Evolutionary conservation across 441 rosid genomes (phyloP).

Genomic region (Metrosideros polymorpha): DNA sequence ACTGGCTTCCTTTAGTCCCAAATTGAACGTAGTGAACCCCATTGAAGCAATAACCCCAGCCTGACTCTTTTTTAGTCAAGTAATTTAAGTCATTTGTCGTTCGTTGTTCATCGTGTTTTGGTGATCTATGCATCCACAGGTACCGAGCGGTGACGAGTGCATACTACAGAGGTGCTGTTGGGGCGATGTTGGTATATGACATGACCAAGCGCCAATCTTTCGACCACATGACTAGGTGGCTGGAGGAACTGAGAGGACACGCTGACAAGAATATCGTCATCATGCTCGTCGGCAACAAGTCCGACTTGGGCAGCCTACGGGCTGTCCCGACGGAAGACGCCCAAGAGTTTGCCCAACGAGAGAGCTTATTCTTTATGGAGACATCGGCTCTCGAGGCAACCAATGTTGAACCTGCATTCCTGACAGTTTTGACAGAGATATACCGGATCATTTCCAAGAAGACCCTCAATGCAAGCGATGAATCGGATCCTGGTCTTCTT

Average conservation of each 20-base stretch:
- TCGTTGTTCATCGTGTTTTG: background rate
- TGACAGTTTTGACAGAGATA: conserved; percentile 55
- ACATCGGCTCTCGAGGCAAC: conserved; percentile 51
- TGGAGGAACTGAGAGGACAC: conserved; percentile 51
- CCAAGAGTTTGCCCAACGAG: conserved; percentile 46
- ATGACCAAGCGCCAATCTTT: conserved; percentile 60
- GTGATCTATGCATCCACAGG: conserved; percentile 17
- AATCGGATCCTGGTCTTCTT: conserved; percentile 30
- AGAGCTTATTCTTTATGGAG: conserved; percentile 52
- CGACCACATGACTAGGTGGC: conserved; percentile 51
- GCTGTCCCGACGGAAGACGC: conserved; percentile 54
- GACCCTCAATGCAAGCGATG: conserved; percentile 39
- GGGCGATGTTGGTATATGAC: conserved; percentile 55
- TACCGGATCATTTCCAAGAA: conserved; percentile 63
- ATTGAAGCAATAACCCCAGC: background rate
- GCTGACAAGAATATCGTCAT: conserved; percentile 52
- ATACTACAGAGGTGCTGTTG: conserved; percentile 49
- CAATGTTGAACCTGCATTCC: conserved; percentile 40
- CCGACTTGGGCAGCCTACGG: conserved; percentile 39
- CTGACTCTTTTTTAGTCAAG: background rate
- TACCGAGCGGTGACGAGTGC: conserved; percentile 59
- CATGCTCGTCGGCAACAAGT: conserved; percentile 47
- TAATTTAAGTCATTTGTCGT: background rate
- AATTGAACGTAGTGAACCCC: background rate
- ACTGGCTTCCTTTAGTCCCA: background rate